Evolutionary conservation across 2,329 filamentous ascomycete genomes (phyloP), one percentile per base, ranked within the genome.

Genomic region (Fusarium tricinctum): DNA sequence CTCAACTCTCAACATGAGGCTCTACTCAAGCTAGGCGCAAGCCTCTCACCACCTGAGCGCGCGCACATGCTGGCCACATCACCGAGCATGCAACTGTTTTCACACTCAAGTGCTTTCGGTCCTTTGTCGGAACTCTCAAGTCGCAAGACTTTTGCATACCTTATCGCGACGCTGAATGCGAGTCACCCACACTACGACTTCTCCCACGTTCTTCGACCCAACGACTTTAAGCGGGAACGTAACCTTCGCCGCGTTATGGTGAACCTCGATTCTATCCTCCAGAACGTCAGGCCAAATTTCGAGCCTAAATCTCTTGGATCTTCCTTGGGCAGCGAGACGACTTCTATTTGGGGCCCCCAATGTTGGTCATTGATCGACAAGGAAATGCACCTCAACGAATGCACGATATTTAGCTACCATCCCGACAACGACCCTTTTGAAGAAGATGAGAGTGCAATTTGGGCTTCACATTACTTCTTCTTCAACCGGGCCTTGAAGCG

Each of bases 401-500:
- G 96, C 81, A 91, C 90, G 57, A 89, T 95, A 66, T 98, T 97
- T 79, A 92, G 91, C 57, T 99, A 97, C 81, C 88, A 91, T 51
- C 96, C 96, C 0, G 91, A 93, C 40, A 92, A 94, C 64, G 94
- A 97, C 75, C 93, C 94, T 0, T 97, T 97, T 74, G 91, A 94
- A 73, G 94, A 94, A 67, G 94, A 97, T 65, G 94, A 97, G 75
- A 92, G 93, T 65, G 91, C 94, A 12, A 94, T 99, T 66, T 99
- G 95, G 95, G 94, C 92, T 49, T 86, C 94, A 66, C 94, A 98
- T 78, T 97, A 97, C 80, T 97, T 99, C 83, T 97, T 98, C 79
- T 98, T 97, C 86, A 97, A 97, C 84, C 95, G 95, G 75, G 85
- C 90, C 26, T 87, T 91, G 76, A 98, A 98, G 83, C 89, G 96